phyloP scores from a whole-genome alignment of 139 green algal genomes.

The Ettlia oleoabundans region DNA sequence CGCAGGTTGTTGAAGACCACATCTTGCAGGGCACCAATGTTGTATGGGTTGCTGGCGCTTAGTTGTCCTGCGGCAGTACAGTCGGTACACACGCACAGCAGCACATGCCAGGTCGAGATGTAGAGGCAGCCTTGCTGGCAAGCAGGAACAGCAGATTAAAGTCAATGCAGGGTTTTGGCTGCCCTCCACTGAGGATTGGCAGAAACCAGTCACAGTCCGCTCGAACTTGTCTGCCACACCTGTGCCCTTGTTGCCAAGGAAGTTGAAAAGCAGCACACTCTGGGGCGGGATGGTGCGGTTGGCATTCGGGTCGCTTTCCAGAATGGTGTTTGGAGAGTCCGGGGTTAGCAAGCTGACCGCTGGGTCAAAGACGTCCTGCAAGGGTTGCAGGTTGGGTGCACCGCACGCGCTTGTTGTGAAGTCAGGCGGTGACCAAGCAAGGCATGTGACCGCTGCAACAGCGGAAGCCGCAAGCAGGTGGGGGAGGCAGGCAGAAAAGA shows the following conservation, averaged over 20 bases:
- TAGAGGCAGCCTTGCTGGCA: background rate
- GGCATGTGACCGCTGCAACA: background rate
- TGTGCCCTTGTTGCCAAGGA: constrained; percentile 42
- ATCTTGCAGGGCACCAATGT: constrained; percentile 17
- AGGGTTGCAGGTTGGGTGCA: background rate
- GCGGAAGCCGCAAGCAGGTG: too few relatives aligned
- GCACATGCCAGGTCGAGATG: background rate
- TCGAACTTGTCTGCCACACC: background rate
- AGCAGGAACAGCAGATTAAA: too few relatives aligned
- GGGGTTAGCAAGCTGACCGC: constrained; percentile 18
- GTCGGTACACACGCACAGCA: background rate
- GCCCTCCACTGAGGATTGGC: too few relatives aligned
- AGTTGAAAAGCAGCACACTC: constrained; percentile 24
- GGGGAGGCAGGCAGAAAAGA: too few relatives aligned
- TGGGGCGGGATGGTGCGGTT: background rate
- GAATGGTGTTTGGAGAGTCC: background rate
- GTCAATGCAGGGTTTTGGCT: too few relatives aligned
- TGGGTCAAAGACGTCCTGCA: constrained; percentile 38
- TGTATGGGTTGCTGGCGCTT: constrained; percentile 50
- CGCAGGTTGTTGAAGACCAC: constrained; percentile 70
- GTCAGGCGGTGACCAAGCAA: background rate
- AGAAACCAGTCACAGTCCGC: background rate
- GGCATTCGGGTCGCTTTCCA: background rate
- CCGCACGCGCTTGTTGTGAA: too few relatives aligned
- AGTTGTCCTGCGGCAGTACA: constrained; percentile 1